A percentile compares a stretch with the other conserved stretches of the same genome.
phyloP scores from a whole-genome alignment of 2,329 filamentous ascomycete species.

The Neopestalotiopsis clavispora region DNA sequence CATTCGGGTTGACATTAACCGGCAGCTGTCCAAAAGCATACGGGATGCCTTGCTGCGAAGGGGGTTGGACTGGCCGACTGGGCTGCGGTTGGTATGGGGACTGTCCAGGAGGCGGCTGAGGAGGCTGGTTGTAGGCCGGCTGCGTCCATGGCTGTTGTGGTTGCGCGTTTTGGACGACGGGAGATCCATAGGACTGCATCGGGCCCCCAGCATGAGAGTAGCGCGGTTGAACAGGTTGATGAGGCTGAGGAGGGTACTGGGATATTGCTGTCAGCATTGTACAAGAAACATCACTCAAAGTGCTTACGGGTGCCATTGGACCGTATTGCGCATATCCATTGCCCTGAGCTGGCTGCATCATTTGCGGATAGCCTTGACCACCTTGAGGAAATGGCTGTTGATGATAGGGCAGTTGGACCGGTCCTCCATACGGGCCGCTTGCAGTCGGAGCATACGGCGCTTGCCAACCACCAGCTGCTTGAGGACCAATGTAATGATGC shows the following conservation, averaged over 20 bases:
- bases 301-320: constrained; percentile 50
- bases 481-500: constrained; percentile 43
- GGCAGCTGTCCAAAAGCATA: constrained; percentile 85
- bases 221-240: constrained; percentile 34
- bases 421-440: constrained; percentile 47
- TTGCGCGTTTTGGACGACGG: constrained; percentile 37
- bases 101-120: constrained; percentile 28
- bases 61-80: constrained; percentile 26
- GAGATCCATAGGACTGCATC: constrained; percentile 39
- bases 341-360: constrained; percentile 40
- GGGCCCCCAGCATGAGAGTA: constrained; percentile 42
- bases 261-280: constrained; percentile 13
- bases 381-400: constrained; percentile 51
- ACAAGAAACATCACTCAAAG: neutral
- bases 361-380: constrained; percentile 46
- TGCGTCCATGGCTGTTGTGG: constrained; percentile 40
- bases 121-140: constrained; percentile 29
- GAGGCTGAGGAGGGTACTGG: constrained; percentile 34
- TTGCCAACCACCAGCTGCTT: constrained; percentile 55
- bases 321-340: constrained; percentile 52
- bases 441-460: constrained; percentile 57
- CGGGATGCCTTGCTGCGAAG: constrained; percentile 46
- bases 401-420: constrained; percentile 52
- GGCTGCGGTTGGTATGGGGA: constrained; percentile 23
- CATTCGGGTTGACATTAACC: constrained; percentile 70